A percentile compares a stretch with the other conserved stretches of the same genome.
Evolutionary conservation across 2,329 filamentous ascomycete species (phyloP).

Genomic region (Alternaria brassicae): DNA sequence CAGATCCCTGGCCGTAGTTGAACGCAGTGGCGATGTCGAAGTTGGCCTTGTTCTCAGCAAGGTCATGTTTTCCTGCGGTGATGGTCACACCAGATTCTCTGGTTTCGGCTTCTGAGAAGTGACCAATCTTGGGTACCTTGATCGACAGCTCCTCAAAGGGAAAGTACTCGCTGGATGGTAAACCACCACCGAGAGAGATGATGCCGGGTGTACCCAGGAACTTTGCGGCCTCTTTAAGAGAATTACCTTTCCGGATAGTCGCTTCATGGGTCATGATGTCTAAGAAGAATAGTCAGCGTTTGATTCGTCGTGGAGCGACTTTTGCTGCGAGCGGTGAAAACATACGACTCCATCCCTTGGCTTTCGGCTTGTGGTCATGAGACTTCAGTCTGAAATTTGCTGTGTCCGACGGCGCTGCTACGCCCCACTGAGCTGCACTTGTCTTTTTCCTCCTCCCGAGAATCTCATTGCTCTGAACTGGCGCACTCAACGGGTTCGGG

Average conservation of each 20-base stretch:
- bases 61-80: constrained; percentile 83
- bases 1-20: constrained; percentile 90
- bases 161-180: constrained; percentile 90
- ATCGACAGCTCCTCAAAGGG: constrained; percentile 82
- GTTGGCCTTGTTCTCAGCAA: constrained; percentile 66
- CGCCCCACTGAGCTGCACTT: constrained; percentile 74
- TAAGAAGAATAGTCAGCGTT: constrained; percentile 25
- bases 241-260: constrained; percentile 61
- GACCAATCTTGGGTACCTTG: constrained; percentile 72
- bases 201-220: constrained; percentile 81
- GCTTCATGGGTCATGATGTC: constrained; percentile 59
- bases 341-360: constrained; percentile 86
- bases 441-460: constrained; percentile 71
- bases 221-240: constrained; percentile 82
- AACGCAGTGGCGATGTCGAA: constrained; percentile 85
- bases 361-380: constrained; percentile 71
- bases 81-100: constrained; percentile 66
- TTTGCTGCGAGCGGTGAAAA: constrained; percentile 28
- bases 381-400: constrained; percentile 79
- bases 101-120: constrained; percentile 75
- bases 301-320: not conserved
- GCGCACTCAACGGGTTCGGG: constrained; percentile 61
- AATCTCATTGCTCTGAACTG: constrained; percentile 66
- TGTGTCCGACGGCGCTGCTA: constrained; percentile 78
- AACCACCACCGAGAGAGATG: constrained; percentile 89